Evolutionary conservation across 495 filamentous ascomycete species (phyloP).

Genomic region (Aspergillus avenaceus): DNA sequence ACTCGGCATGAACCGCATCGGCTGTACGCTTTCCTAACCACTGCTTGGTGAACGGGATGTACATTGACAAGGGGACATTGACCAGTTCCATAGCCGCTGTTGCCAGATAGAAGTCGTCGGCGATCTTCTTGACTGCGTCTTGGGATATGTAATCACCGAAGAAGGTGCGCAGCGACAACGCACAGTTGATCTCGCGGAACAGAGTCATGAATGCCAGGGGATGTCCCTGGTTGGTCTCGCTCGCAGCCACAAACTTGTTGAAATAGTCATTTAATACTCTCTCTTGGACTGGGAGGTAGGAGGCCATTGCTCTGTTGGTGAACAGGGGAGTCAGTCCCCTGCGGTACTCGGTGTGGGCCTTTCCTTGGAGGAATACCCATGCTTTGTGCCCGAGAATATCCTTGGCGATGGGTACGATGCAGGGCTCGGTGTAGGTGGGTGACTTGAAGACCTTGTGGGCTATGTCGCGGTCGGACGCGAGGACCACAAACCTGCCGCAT

Average conservation of each 20-base stretch:
- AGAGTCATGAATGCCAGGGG: slow-evolving; percentile 74
- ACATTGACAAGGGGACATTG: slow-evolving; percentile 79
- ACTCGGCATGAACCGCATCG: slow-evolving; percentile 79
- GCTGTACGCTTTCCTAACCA: slow-evolving; percentile 90
- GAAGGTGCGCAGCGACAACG: slow-evolving; percentile 69
- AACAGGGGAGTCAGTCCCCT: slow-evolving; percentile 88
- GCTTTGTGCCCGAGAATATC: slow-evolving; percentile 82
- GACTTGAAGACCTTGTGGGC: slow-evolving; percentile 93
- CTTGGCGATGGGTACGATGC: slow-evolving; percentile 84
- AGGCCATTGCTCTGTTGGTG: slow-evolving; percentile 77
- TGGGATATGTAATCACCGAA: slow-evolving; percentile 40
- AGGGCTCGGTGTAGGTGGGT: slow-evolving; percentile 80
- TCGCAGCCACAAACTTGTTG: slow-evolving; percentile 62
- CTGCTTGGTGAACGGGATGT: slow-evolving; percentile 88
- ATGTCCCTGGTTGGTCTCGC: slow-evolving; percentile 54
- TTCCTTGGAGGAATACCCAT: slow-evolving; percentile 94
- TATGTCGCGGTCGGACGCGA: slow-evolving; percentile 87
- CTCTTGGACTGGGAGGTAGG: slow-evolving; percentile 85
- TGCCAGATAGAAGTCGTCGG: slow-evolving; percentile 89
- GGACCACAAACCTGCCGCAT: slow-evolving; percentile 75
- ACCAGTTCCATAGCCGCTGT: slow-evolving; percentile 92
- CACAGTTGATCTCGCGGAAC: slow-evolving; percentile 90
- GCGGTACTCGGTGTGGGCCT: slow-evolving; percentile 84
- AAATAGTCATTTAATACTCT: slow-evolving; percentile 81
- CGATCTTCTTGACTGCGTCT: slow-evolving; percentile 79